Base-by-base conservation (phyloP, 257 asterid species). In the Nicotiana benthamiana region DNA sequence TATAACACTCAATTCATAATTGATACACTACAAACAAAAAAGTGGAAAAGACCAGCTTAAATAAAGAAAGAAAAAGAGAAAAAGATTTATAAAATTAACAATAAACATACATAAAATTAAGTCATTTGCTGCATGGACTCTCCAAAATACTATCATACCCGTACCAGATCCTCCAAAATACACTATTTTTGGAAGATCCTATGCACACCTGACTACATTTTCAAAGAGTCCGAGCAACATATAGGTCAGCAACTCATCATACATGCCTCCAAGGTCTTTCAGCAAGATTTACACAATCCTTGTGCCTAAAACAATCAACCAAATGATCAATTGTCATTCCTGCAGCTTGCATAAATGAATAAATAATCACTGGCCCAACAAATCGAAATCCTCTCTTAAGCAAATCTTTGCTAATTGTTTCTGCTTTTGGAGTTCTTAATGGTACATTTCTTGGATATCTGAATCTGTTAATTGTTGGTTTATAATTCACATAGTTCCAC, bases 191-290 rank as follows among this genome's bases (percentile, higher is more conserved):
- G 1, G 8, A 36, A 0, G 3, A 8, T 36, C 3, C 0, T 3
- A 40, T 3, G 2, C 2, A 3, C 0, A 2, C 2, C 48, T 0
- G 48, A 0, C 11, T 0, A 40, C 0, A 40, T 8, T 40, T 40
- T 40, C 0, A 0, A 3, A 40, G 3, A 1, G 11, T 8, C 0
- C 11, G 3, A 40, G 11, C 48, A 40, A 9, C 43, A 36, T 9
- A 40, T 40, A 0, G 11, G 1, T 40, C 11, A n/a, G n/a, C n/a
- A n/a, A n/a, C n/a, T n/a, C n/a, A 1, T 40, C 81, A 94, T 52
- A 89, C 95, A 84, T 94, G 97, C 80, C 97, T 92, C 99, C 97
- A 93, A n/a, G 99, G 99, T 85, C 95, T 91, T 83, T 93, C 96
- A 2, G 97, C 98, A 78, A 92, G 91, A 72, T 86, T 86, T 1